Evolutionary conservation across 2,329 filamentous ascomycete genomes (phyloP).

Genomic region (Trichoderma arundinaceum): DNA sequence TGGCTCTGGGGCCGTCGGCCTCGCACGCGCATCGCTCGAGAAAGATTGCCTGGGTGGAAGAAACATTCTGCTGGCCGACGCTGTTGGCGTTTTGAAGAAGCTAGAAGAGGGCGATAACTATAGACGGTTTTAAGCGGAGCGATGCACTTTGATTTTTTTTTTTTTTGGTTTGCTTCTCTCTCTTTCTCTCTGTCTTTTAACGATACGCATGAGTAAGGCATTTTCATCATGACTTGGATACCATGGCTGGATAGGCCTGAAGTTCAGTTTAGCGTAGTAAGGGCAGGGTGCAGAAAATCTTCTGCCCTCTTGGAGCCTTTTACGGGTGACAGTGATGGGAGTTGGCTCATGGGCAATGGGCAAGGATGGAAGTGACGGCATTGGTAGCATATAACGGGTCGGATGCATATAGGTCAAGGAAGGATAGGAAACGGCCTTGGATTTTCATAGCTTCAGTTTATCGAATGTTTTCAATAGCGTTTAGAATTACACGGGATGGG

Average conservation of each 20-base stretch:
- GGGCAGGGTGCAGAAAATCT: background rate
- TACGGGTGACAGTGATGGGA: background rate
- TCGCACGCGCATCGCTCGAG: conserved; percentile 55
- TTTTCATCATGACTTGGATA: background rate
- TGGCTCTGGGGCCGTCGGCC: conserved; percentile 53
- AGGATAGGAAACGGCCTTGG: background rate
- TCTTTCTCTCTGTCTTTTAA: background rate
- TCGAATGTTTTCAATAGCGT: background rate
- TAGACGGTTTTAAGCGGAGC: conserved; percentile 41
- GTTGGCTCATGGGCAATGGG: conserved; percentile 4
- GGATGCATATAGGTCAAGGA: conserved; percentile 1
- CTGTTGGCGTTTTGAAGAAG: conserved; percentile 57
- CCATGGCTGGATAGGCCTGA: background rate
- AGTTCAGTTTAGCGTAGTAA: background rate
- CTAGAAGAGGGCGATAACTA: conserved; percentile 53
- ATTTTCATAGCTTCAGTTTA: background rate
- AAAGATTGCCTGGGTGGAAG: conserved; percentile 55
- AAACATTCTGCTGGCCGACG: conserved; percentile 59
- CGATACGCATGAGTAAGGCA: conserved; percentile 7
- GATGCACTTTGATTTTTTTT: background rate
- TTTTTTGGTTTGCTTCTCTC: background rate
- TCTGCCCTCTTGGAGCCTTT: conserved; percentile 1
- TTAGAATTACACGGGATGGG: background rate
- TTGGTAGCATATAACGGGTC: background rate
- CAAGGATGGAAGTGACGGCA: background rate